A percentile compares a stretch with the other conserved stretches of the same genome.
Evolutionary conservation across 192 early-diverging fungal species (phyloP).

Genomic region (Funneliformis mosseae): DNA sequence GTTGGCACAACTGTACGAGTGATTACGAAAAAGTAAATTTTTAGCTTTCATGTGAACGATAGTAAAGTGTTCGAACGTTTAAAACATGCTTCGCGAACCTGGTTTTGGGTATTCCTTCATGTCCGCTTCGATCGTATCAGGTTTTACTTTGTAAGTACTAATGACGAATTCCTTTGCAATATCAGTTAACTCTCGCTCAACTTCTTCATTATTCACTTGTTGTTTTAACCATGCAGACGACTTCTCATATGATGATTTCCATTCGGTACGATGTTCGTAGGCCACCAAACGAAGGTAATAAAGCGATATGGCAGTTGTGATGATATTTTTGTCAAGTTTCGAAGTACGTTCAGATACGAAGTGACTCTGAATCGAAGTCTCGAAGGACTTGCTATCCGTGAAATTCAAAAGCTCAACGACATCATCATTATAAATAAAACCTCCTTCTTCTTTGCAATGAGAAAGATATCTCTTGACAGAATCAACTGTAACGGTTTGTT

Average conservation of each 20-base stretch:
- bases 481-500: neutral
- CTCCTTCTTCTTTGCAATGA: neutral
- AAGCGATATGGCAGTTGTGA: neutral
- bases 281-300: neutral
- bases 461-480: neutral
- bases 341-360: neutral
- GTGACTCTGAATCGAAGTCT: neutral
- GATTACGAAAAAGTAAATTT: too few relatives aligned
- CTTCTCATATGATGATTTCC: neutral
- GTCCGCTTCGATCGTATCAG: neutral
- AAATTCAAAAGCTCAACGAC: neutral
- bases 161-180: neutral
- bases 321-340: neutral
- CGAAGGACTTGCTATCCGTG: neutral
- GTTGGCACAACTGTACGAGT: too few relatives aligned
- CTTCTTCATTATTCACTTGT: neutral
- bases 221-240: neutral
- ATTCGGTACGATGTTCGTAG: neutral
- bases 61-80: too few relatives aligned
- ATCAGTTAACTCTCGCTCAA: neutral
- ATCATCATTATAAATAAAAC: neutral
- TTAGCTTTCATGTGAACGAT: too few relatives aligned
- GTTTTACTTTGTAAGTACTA: neutral
- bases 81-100: neutral
- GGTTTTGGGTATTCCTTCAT: neutral